phyloP scores from a whole-genome alignment of 345 rosid genomes.

The Aethionema arabicum region DNA sequence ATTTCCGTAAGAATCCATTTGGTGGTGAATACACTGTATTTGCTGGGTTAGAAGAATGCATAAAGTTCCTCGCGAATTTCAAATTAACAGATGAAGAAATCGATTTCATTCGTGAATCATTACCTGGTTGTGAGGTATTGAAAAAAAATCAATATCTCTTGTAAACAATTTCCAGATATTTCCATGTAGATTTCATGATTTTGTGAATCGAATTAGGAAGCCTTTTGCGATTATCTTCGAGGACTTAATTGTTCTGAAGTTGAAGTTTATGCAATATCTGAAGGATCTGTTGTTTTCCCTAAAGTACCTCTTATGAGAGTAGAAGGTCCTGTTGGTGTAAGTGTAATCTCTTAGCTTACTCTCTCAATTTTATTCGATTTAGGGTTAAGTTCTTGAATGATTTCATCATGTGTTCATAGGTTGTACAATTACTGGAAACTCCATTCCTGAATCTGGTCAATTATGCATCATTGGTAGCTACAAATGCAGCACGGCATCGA shows the following conservation, averaged over 20 bases:
- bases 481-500: slow-evolving; percentile 94
- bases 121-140: slow-evolving; percentile 80
- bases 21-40: slow-evolving; percentile 92
- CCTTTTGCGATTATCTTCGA: slow-evolving; percentile 67
- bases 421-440: slow-evolving; percentile 92
- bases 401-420: slow-evolving; percentile 38
- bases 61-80: slow-evolving; percentile 84
- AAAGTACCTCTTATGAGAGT: slow-evolving; percentile 92
- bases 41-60: slow-evolving; percentile 97
- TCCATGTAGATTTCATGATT: slow-evolving; percentile 5
- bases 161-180: slow-evolving; percentile 7
- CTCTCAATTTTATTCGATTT: neutral
- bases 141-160: neutral
- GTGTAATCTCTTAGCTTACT: slow-evolving; percentile 37
- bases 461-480: slow-evolving; percentile 87
- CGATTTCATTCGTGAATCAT: slow-evolving; percentile 55
- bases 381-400: slow-evolving; percentile 4
- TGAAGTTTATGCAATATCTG: slow-evolving; percentile 80
- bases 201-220: slow-evolving; percentile 32
- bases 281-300: slow-evolving; percentile 93
- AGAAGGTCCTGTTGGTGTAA: slow-evolving; percentile 94
- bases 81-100: slow-evolving; percentile 69
- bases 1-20: slow-evolving; percentile 93
- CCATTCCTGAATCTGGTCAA: slow-evolving; percentile 85
- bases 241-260: slow-evolving; percentile 86